Conservation (phyloP, 163 green algal genomes). For the Scenedesmus sp. region DNA sequence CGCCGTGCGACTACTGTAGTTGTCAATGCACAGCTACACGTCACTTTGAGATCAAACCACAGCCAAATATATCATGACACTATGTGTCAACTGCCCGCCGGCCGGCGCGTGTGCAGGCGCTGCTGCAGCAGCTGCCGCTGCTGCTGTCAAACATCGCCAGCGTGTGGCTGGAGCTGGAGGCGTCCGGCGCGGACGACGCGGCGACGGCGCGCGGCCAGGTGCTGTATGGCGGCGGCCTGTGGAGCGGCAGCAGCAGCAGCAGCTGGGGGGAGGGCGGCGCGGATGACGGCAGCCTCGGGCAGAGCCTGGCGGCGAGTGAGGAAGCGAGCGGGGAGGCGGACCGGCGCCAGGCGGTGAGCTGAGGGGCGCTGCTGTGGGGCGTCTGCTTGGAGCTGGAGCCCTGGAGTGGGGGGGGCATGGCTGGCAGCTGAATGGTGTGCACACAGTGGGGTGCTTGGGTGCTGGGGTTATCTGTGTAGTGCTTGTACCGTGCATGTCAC, state of each 20-base stretch:
- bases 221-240: slow-evolving; percentile 29
- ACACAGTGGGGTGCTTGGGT: background rate
- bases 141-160: slow-evolving; percentile 37
- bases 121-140: slow-evolving; percentile 39
- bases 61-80: too few relatives aligned
- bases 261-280: background rate
- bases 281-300: background rate
- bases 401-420: background rate
- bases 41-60: too few relatives aligned
- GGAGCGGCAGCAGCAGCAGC: slow-evolving; percentile 19
- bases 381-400: background rate
- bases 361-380: background rate
- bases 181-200: slow-evolving; percentile 8
- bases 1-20: too few relatives aligned
- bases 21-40: too few relatives aligned
- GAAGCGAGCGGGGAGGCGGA: slow-evolving; percentile 43
- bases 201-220: background rate
- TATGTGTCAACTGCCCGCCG: too few relatives aligned
- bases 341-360: slow-evolving; percentile 21
- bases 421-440: background rate
- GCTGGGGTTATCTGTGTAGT: background rate
- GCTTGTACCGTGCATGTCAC: too few relatives aligned
- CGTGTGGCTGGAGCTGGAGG: slow-evolving; percentile 47
- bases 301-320: slow-evolving; percentile 30
- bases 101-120: background rate